Evolutionary conservation across 495 filamentous ascomycete species (phyloP).

Genomic region (Podospora tetraspora): DNA sequence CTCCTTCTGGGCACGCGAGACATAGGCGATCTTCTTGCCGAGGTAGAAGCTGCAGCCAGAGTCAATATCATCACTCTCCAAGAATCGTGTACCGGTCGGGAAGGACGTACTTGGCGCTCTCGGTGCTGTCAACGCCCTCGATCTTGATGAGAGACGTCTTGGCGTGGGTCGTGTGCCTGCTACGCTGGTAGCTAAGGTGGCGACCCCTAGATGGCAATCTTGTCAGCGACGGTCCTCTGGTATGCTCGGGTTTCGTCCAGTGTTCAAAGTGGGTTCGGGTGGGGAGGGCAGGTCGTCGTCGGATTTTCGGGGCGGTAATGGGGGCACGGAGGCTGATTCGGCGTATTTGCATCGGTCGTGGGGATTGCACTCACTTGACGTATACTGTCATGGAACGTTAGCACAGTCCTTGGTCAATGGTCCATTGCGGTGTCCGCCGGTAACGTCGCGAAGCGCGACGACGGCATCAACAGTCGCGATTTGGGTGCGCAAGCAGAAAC

Average conservation of each 20-base stretch:
- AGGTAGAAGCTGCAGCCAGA: slow-evolving; percentile 63
- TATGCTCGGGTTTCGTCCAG: background rate
- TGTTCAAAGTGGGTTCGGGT: background rate
- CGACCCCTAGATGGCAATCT: slow-evolving; percentile 58
- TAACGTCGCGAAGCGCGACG: slow-evolving; percentile 8
- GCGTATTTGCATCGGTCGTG: slow-evolving; percentile 6
- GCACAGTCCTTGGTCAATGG: slow-evolving; percentile 12
- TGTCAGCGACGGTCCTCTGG: slow-evolving; percentile 25
- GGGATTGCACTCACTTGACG: slow-evolving; percentile 71
- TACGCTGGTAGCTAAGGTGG: slow-evolving; percentile 91
- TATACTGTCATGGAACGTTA: slow-evolving; percentile 60
- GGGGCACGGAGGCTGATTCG: slow-evolving; percentile 1
- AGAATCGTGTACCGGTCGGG: background rate
- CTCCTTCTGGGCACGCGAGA: slow-evolving; percentile 90
- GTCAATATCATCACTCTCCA: slow-evolving; percentile 26
- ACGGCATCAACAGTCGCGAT: background rate
- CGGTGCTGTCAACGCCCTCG: slow-evolving; percentile 85
- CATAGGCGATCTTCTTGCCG: slow-evolving; percentile 95
- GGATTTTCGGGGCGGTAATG: background rate
- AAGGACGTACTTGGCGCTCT: slow-evolving; percentile 72
- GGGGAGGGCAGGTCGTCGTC: background rate
- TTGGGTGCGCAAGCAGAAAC: slow-evolving; percentile 42
- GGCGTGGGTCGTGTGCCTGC: slow-evolving; percentile 77
- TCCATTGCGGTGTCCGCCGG: background rate
- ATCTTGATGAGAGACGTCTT: slow-evolving; percentile 90